Conservation (phyloP, 1,284 basidiomycete genomes). For the Ceratorhiza oryzae-sativae region DNA sequence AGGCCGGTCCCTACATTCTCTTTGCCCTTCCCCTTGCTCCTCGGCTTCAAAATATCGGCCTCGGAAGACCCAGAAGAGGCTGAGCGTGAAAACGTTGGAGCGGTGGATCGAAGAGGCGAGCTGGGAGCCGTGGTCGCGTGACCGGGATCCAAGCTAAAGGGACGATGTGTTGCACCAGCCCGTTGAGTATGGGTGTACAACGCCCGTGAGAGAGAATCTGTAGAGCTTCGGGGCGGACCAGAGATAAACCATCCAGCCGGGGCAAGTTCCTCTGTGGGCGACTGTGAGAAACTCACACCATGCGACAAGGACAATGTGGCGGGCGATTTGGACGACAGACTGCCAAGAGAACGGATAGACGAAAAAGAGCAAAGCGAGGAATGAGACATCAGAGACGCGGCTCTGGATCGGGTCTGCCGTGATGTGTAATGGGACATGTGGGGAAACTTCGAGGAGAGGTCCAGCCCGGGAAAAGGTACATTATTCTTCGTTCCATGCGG, state of each 20-base stretch:
- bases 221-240: neutral
- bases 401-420: conserved; percentile 31
- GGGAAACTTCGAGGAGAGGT: neutral
- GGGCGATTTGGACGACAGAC: conserved; percentile 27
- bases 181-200: neutral
- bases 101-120: conserved; percentile 7
- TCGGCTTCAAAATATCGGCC: neutral
- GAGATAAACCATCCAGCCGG: conserved; percentile 13
- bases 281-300: neutral
- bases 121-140: conserved; percentile 4
- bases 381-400: conserved; percentile 30
- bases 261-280: conserved; percentile 1
- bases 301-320: conserved; percentile 10
- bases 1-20: neutral
- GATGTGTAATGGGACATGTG: neutral
- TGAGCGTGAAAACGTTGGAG: conserved; percentile 9
- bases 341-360: conserved; percentile 26
- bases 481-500: neutral
- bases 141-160: neutral
- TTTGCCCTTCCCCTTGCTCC: conserved; percentile 11
- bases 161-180: neutral
- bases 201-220: conserved; percentile 1
- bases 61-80: neutral
- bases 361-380: conserved; percentile 30
- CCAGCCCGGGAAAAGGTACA: neutral